A percentile compares a stretch with the other conserved stretches of the same genome.
These are phyloP conservation scores for Pseudodiploospora longispora DNA, from an alignment of 2,329 filamentous ascomycete genomes.

Conservation along the genomic window DNA sequence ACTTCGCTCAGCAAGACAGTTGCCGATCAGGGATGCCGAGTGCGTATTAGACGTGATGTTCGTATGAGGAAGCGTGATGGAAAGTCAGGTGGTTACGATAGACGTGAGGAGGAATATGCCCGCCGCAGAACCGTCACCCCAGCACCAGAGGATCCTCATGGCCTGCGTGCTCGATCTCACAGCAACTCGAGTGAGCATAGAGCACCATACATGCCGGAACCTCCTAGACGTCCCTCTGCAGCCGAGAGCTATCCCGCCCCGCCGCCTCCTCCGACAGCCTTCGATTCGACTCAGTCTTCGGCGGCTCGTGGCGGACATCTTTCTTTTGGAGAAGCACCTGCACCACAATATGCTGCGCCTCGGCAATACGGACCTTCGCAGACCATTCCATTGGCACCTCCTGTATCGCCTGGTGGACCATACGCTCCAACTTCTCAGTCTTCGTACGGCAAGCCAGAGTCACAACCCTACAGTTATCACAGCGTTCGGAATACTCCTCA, in stretches of 20 bases:
- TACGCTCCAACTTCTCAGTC: conserved; percentile 30
- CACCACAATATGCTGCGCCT: conserved; percentile 26
- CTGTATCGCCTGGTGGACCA: conserved; percentile 24
- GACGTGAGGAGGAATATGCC: conserved; percentile 58
- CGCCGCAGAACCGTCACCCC: conserved; percentile 29
- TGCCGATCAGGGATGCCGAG: conserved; percentile 92
- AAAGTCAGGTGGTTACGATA: conserved; percentile 50
- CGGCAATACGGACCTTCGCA: conserved; percentile 30
- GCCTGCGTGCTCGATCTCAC: conserved; percentile 46
- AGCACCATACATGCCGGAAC: conserved; percentile 31
- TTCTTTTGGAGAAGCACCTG: conserved; percentile 25
- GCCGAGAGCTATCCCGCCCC: conserved; percentile 34
- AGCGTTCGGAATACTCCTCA: conserved; percentile 20
- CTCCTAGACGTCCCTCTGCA: conserved; percentile 39
- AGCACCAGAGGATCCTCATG: conserved; percentile 22
- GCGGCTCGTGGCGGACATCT: conserved; percentile 21
- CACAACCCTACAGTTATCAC: conserved; percentile 29
- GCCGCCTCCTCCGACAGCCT: conserved; percentile 21
- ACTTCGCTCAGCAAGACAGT: conserved; percentile 83
- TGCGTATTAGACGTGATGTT: conserved; percentile 89
- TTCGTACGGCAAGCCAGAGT: conserved; percentile 31
- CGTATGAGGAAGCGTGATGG: conserved; percentile 79
- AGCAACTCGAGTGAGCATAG: conserved; percentile 51
- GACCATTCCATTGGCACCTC: conserved; percentile 19
- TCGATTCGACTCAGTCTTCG: conserved; percentile 20